phyloP scores from a whole-genome alignment of 306 rosid species.

The Nissolia schottii region DNA sequence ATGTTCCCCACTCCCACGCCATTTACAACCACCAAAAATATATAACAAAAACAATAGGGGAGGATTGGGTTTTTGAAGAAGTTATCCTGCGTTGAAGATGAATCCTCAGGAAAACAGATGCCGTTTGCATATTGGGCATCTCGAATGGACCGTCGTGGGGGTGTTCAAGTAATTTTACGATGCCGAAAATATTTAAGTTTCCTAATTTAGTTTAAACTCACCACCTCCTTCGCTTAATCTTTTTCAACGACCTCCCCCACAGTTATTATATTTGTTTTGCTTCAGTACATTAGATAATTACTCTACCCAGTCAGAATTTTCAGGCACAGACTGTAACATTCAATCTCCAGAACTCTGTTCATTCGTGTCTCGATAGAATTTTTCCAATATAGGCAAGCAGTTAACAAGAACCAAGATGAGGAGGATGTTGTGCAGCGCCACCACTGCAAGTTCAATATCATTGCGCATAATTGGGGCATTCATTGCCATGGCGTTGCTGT shows the following conservation, averaged over 20 bases:
- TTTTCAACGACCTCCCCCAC: not conserved
- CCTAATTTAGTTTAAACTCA: not conserved
- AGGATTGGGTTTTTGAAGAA: not conserved
- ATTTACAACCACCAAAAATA: not conserved
- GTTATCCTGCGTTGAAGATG: not conserved
- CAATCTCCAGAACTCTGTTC: not conserved
- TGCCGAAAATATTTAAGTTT: not conserved
- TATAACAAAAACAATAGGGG: not conserved
- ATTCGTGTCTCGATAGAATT: not conserved
- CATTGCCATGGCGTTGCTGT: constrained; percentile 28
- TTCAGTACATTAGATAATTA: not conserved
- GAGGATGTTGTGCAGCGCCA: constrained; percentile 7
- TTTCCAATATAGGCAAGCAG: constrained; percentile 13
- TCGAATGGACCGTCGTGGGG: not conserved
- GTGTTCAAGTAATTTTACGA: not conserved
- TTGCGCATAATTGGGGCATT: constrained; percentile 26
- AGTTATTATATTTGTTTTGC: not conserved
- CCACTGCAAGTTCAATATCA: constrained; percentile 9
- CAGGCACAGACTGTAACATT: not conserved
- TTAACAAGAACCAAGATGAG: constrained; percentile 1
- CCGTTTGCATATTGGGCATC: constrained; percentile 6
- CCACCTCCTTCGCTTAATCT: not conserved
- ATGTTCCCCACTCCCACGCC: not conserved
- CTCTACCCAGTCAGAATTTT: not conserved
- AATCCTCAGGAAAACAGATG: not conserved